A percentile compares a stretch with the other conserved stretches of the same genome.
Evolutionary conservation across 2,329 filamentous ascomycete species (phyloP).

Genomic region (Exophiala dermatitidis): DNA sequence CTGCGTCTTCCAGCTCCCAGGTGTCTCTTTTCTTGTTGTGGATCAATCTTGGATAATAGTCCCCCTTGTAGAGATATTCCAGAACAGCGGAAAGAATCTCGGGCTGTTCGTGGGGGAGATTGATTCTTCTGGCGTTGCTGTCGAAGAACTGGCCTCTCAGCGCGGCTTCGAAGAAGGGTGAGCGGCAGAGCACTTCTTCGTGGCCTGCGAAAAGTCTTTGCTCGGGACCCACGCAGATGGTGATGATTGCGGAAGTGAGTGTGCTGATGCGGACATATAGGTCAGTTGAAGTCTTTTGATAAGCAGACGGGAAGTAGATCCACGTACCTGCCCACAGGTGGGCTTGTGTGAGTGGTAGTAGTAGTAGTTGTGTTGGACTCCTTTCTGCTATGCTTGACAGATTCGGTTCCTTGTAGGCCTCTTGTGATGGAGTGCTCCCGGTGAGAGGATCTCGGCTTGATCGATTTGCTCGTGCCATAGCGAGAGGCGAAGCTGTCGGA

Average conservation of each 20-base stretch:
- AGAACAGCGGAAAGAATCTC: conserved; percentile 86
- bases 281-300: neutral
- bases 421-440: conserved; percentile 29
- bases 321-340: conserved; percentile 34
- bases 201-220: conserved; percentile 87
- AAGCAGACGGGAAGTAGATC: neutral
- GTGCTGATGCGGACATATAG: conserved; percentile 36
- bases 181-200: conserved; percentile 71
- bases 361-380: conserved; percentile 21
- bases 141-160: conserved; percentile 59
- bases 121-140: conserved; percentile 59
- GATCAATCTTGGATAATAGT: conserved; percentile 77
- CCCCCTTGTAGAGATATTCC: conserved; percentile 88
- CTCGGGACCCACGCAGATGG: conserved; percentile 70
- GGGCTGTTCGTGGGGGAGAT: conserved; percentile 76
- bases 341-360: conserved; percentile 26
- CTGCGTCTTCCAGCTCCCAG: conserved; percentile 69
- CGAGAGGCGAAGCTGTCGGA: conserved; percentile 36
- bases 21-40: conserved; percentile 74
- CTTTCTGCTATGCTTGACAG: conserved; percentile 20
- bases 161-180: conserved; percentile 67
- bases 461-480: conserved; percentile 39
- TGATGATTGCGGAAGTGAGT: conserved; percentile 64
- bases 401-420: conserved; percentile 22
- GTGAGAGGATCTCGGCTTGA: conserved; percentile 31